phyloP scores from a whole-genome alignment of 1,284 basidiomycete species.

The Porogramme epimiltina region DNA sequence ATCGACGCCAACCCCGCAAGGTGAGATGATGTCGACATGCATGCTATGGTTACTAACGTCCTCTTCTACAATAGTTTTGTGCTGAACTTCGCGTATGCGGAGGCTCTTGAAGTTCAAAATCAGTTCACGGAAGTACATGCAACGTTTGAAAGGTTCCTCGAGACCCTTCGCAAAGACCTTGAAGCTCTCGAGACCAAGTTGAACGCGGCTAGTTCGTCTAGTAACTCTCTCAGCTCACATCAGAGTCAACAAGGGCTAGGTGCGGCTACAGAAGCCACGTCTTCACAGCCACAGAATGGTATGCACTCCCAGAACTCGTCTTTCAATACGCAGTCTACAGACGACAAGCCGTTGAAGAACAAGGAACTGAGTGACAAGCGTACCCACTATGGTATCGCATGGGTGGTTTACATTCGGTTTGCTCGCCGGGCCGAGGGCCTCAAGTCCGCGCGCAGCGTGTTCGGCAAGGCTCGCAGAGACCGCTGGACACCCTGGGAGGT shows the following conservation, averaged over 20 bases:
- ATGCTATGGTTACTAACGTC: neutral
- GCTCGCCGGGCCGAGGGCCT: constrained; percentile 83
- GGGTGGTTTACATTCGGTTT: constrained; percentile 93
- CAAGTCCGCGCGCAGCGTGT: constrained; percentile 79
- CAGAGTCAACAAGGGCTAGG: constrained; percentile 1
- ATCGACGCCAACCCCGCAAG: constrained; percentile 88
- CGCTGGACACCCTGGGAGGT: constrained; percentile 90
- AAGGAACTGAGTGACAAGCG: constrained; percentile 63
- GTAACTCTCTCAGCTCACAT: constrained; percentile 29
- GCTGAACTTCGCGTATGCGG: constrained; percentile 88
- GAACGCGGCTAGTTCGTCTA: constrained; percentile 46
- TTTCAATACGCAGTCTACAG: constrained; percentile 40
- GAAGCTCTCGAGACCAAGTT: constrained; percentile 62
- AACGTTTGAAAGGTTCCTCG: constrained; percentile 74
- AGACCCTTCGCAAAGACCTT: constrained; percentile 70
- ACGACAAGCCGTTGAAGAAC: constrained; percentile 47
- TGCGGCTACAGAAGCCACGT: neutral
- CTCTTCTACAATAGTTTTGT: constrained; percentile 68
- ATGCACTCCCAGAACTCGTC: constrained; percentile 35
- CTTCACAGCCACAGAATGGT: constrained; percentile 6
- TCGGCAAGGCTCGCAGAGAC: constrained; percentile 86
- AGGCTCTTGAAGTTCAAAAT: constrained; percentile 72
- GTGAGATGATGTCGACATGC: constrained; percentile 36
- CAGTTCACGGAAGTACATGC: constrained; percentile 70
- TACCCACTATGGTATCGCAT: constrained; percentile 70